phyloP scores from a whole-genome alignment of 352 stramenopile species.

The Pelagophyceae sp. region DNA sequence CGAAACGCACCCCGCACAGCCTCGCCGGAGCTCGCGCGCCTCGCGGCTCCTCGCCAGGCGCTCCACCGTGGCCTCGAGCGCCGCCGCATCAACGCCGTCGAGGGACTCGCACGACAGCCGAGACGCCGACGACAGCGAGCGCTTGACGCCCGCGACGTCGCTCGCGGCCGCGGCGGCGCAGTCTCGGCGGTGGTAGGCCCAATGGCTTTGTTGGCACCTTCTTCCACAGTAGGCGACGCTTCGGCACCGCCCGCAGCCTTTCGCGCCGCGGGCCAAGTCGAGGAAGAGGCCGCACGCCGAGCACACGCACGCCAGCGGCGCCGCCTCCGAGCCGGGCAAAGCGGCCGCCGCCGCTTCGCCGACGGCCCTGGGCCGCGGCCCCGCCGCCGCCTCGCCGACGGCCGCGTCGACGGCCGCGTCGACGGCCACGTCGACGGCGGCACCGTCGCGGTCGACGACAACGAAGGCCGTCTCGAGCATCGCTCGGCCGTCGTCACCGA shows the following conservation, averaged over 20 bases:
- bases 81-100: neutral
- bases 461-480: constrained; percentile 62
- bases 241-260: constrained; percentile 58
- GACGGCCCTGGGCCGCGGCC: no score
- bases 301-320: constrained; percentile 14
- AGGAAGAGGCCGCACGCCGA: constrained; percentile 17
- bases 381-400: no score
- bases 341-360: no score
- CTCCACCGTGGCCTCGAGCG: neutral
- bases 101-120: neutral
- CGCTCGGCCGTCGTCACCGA: constrained; percentile 48
- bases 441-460: neutral
- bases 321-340: no score
- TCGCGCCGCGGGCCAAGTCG: neutral
- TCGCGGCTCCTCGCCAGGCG: neutral
- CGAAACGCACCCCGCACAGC: neutral
- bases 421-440: no score
- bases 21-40: neutral
- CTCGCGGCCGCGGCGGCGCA: no score
- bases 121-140: neutral
- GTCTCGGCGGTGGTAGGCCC: neutral
- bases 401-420: no score
- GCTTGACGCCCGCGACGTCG: no score
- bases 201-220: constrained; percentile 45
- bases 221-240: constrained; percentile 62